Evolutionary conservation across 2,329 filamentous ascomycete genomes (phyloP).

Genomic region (Colletotrichum horii): DNA sequence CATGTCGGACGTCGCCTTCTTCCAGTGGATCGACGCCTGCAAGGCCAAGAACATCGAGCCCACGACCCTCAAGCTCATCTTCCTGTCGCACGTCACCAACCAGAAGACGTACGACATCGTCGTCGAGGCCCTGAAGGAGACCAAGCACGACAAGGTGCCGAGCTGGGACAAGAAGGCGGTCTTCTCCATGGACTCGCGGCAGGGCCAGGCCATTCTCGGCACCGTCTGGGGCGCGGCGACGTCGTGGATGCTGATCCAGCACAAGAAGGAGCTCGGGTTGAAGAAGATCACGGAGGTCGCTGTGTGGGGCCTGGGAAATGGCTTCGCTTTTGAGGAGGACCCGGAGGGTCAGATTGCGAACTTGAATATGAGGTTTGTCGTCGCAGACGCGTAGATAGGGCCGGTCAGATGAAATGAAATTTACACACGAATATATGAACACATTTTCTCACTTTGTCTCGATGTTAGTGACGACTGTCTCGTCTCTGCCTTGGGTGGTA

Average conservation of each 20-base stretch:
- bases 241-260: not conserved
- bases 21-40: not conserved
- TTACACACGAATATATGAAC: too few relatives aligned
- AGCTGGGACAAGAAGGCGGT: not conserved
- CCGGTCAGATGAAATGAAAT: too few relatives aligned
- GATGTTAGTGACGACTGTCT: too few relatives aligned
- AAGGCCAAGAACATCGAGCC: not conserved
- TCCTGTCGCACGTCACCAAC: not conserved
- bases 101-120: not conserved
- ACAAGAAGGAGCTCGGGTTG: not conserved
- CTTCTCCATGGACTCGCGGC: not conserved
- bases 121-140: not conserved
- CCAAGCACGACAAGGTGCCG: not conserved
- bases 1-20: not conserved
- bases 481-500: too few relatives aligned
- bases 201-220: not conserved
- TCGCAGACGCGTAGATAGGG: not conserved
- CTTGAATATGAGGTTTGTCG: not conserved
- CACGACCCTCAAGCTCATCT: not conserved
- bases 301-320: not conserved
- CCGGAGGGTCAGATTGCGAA: not conserved
- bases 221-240: not conserved
- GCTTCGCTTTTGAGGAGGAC: not conserved
- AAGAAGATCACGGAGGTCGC: not conserved
- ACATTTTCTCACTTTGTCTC: too few relatives aligned